Percentiles rank a stretch among this genome's conserved stretches.
phyloP scores from a whole-genome alignment of 805 yeast genomes.

The Candida awuae region DNA sequence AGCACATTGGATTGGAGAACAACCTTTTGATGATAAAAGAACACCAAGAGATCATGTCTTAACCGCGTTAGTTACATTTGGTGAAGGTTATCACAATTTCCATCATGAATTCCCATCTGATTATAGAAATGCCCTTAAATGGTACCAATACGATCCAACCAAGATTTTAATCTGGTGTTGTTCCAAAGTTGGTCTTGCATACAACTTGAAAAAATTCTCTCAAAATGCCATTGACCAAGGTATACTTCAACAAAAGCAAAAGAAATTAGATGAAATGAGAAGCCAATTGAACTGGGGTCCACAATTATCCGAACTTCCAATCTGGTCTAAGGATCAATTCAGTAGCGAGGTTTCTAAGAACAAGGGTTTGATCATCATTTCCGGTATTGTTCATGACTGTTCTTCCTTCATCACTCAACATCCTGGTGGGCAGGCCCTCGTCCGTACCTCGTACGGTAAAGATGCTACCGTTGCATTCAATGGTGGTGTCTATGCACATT shows the following conservation, averaged over 20 bases:
- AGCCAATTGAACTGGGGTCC: constrained; percentile 68
- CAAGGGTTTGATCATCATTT: constrained; percentile 57
- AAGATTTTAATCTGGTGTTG: constrained; percentile 51
- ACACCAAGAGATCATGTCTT: constrained; percentile 78
- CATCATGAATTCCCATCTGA: constrained; percentile 88
- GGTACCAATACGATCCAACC: constrained; percentile 87
- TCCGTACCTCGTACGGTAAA: constrained; percentile 65
- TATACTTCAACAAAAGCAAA: constrained; percentile 73
- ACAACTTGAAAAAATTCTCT: constrained; percentile 67
- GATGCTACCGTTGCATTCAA: constrained; percentile 80
- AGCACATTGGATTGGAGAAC: constrained; percentile 81
- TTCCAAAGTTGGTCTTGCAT: constrained; percentile 62
- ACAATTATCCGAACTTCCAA: constrained; percentile 55
- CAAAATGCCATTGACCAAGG: constrained; percentile 80
- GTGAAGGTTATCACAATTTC: constrained; percentile 87
- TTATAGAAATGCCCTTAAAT: constrained; percentile 77
- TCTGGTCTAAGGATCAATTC: constrained; percentile 63
- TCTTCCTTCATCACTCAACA: constrained; percentile 61
- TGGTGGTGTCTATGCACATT: constrained; percentile 80
- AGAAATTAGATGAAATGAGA: constrained; percentile 62
- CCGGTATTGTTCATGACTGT: constrained; percentile 77
- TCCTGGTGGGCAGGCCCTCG: constrained; percentile 76
- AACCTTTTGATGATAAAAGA: constrained; percentile 82
- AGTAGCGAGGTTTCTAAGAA: constrained; percentile 40
- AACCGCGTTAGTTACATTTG: constrained; percentile 77